phyloP scores from a whole-genome alignment of 345 rosid species.

The Pistacia integerrima region DNA sequence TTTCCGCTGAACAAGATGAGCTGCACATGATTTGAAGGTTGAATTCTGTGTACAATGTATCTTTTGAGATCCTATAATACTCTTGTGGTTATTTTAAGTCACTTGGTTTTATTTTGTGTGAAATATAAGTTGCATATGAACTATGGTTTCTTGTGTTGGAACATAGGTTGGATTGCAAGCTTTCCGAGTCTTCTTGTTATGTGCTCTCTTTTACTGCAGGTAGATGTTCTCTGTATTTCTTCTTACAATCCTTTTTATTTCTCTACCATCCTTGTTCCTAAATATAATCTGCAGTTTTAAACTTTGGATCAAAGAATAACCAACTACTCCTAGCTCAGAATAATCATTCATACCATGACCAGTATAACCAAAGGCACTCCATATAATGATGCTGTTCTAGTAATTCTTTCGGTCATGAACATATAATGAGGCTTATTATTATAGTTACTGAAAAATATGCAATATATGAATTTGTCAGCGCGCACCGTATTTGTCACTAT shows the following conservation, averaged over 20 bases:
- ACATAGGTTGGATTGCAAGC: not conserved
- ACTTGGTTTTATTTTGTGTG: not conserved
- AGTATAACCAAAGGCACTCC: not conserved
- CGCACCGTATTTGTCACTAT: constrained; percentile 17
- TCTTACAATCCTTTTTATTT: not conserved
- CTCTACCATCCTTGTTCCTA: not conserved
- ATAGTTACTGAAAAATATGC: not conserved
- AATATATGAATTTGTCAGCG: not conserved
- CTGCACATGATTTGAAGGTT: constrained; percentile 13
- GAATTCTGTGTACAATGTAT: not conserved
- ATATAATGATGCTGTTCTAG: constrained; percentile 3
- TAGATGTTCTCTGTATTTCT: not conserved
- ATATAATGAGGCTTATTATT: constrained; percentile 7
- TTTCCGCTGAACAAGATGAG: constrained; percentile 1
- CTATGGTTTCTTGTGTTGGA: not conserved
- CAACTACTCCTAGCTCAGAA: not conserved
- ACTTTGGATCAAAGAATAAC: not conserved
- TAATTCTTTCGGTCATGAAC: constrained; percentile 10
- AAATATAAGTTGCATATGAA: too few species aligned
- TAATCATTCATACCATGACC: constrained; percentile 4
- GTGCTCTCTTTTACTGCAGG: not conserved
- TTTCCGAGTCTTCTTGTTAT: not conserved
- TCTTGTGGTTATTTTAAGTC: not conserved
- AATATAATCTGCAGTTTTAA: not conserved
- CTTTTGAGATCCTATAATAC: not conserved